Evolutionary conservation across 2,329 filamentous ascomycete species (phyloP).

Genomic region (Alternaria sp.): DNA sequence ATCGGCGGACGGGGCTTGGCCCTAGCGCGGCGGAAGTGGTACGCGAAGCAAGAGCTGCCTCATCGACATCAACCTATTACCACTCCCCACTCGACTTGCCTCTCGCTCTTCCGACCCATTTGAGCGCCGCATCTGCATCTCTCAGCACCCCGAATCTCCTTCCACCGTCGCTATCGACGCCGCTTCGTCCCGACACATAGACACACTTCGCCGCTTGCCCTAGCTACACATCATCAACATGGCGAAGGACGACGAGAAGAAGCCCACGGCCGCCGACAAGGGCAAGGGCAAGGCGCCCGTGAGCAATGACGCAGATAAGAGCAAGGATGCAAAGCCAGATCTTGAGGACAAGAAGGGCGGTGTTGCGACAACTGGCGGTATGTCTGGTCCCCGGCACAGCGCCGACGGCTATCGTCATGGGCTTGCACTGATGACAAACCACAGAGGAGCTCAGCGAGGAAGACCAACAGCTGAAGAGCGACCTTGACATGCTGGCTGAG

Average conservation of each 20-base stretch:
- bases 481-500: slow-evolving; percentile 98
- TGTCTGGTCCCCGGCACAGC: slow-evolving; percentile 35
- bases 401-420: slow-evolving; percentile 2
- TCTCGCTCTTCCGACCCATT: slow-evolving; percentile 17
- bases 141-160: background rate
- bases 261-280: slow-evolving; percentile 85
- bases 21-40: slow-evolving; percentile 22
- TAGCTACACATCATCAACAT: slow-evolving; percentile 61
- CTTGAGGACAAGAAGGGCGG: slow-evolving; percentile 82
- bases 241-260: slow-evolving; percentile 91
- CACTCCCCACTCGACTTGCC: slow-evolving; percentile 17
- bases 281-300: slow-evolving; percentile 92
- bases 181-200: slow-evolving; percentile 16
- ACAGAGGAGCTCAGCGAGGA: slow-evolving; percentile 95
- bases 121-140: slow-evolving; percentile 5
- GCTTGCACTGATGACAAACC: slow-evolving; percentile 44
- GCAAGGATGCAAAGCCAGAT: slow-evolving; percentile 68
- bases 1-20: slow-evolving; percentile 34
- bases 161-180: slow-evolving; percentile 13
- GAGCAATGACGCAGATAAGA: slow-evolving; percentile 62
- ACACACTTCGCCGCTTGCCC: slow-evolving; percentile 42
- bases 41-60: slow-evolving; percentile 37
- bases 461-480: slow-evolving; percentile 96
- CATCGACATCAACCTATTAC: slow-evolving; percentile 36
- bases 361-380: slow-evolving; percentile 65